These are phyloP conservation scores for Sugiyamaella novakii DNA, from an alignment of 1,139 yeast genomes.

Conservation along the genomic window DNA sequence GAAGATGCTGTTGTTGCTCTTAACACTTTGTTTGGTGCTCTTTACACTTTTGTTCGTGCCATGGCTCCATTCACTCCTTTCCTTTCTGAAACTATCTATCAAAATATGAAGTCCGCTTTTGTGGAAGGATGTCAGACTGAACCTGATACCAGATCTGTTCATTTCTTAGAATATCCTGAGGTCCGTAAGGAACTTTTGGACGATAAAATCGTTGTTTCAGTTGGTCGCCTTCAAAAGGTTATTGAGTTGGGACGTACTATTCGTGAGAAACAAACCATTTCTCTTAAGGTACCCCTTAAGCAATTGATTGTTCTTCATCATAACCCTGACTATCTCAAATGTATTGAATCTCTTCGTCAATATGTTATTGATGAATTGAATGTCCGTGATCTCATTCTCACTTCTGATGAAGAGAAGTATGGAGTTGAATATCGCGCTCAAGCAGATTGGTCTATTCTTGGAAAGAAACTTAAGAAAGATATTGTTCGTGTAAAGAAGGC, in stretches of 20 bases:
- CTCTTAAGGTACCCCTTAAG: slow-evolving; percentile 93
- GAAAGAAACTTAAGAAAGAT: slow-evolving; percentile 94
- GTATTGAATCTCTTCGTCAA: slow-evolving; percentile 72
- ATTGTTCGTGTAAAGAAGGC: slow-evolving; percentile 94
- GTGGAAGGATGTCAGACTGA: slow-evolving; percentile 47
- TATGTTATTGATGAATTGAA: slow-evolving; percentile 91
- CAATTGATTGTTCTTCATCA: slow-evolving; percentile 83
- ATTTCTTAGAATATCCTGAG: slow-evolving; percentile 84
- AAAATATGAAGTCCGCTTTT: slow-evolving; percentile 66
- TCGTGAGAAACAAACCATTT: slow-evolving; percentile 92
- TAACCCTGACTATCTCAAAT: slow-evolving; percentile 71
- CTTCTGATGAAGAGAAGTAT: slow-evolving; percentile 87
- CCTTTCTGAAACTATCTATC: slow-evolving; percentile 87
- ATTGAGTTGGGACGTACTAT: slow-evolving; percentile 95
- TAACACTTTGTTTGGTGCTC: slow-evolving; percentile 87
- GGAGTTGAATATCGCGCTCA: slow-evolving; percentile 91
- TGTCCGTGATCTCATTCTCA: slow-evolving; percentile 82
- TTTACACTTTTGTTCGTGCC: slow-evolving; percentile 84
- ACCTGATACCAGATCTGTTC: slow-evolving; percentile 79
- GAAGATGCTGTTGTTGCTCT: slow-evolving; percentile 84
- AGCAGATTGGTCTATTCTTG: slow-evolving; percentile 99
- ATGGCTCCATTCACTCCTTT: slow-evolving; percentile 99
- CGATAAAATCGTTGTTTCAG: slow-evolving; percentile 66
- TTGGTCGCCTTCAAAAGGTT: slow-evolving; percentile 94
- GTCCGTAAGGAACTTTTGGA: slow-evolving; percentile 85